Evolutionary conservation across 495 filamentous ascomycete genomes (phyloP).

Genomic region (Astrocystis sublimbata): DNA sequence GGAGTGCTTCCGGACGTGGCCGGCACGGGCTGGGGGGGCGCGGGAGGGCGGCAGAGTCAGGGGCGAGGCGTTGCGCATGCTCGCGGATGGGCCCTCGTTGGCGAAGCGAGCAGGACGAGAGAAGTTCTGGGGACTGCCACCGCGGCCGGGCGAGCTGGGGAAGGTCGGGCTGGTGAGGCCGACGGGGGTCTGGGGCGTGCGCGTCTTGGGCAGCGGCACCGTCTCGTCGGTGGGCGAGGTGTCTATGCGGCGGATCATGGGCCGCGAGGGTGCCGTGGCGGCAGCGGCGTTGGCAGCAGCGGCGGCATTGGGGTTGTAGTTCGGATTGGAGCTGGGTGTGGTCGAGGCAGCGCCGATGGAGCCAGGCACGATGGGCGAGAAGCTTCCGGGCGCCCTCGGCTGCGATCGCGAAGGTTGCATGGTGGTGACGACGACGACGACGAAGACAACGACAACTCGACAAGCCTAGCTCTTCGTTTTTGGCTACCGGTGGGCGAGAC

Average conservation of each 20-base stretch:
- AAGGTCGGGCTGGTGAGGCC: constrained; percentile 37
- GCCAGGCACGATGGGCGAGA: constrained; percentile 47
- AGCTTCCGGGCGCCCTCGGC: constrained; percentile 54
- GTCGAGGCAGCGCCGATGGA: constrained; percentile 24
- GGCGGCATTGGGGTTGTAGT: constrained; percentile 18
- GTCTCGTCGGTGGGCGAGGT: constrained; percentile 48
- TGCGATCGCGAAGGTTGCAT: constrained; percentile 54
- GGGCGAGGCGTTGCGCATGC: constrained; percentile 44
- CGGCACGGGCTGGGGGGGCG: constrained; percentile 37
- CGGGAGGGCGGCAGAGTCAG: constrained; percentile 44
- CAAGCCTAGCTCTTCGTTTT: background rate
- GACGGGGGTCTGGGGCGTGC: constrained; percentile 30
- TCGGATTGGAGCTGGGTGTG: too few relatives aligned
- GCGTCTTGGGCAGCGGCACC: constrained; percentile 32
- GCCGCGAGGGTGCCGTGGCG: constrained; percentile 37
- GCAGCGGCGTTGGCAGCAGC: constrained; percentile 33
- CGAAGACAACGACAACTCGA: too few relatives aligned
- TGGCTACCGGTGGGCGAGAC: background rate
- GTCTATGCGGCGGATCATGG: constrained; percentile 42
- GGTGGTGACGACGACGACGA: constrained; percentile 12
- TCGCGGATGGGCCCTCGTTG: constrained; percentile 40
- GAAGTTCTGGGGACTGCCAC: constrained; percentile 53
- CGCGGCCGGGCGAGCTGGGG: constrained; percentile 21
- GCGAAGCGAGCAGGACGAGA: constrained; percentile 50
- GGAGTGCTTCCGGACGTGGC: constrained; percentile 55